Conservation (phyloP, 2,329 filamentous ascomycete species). For the Pestalotiopsis sp. region DNA sequence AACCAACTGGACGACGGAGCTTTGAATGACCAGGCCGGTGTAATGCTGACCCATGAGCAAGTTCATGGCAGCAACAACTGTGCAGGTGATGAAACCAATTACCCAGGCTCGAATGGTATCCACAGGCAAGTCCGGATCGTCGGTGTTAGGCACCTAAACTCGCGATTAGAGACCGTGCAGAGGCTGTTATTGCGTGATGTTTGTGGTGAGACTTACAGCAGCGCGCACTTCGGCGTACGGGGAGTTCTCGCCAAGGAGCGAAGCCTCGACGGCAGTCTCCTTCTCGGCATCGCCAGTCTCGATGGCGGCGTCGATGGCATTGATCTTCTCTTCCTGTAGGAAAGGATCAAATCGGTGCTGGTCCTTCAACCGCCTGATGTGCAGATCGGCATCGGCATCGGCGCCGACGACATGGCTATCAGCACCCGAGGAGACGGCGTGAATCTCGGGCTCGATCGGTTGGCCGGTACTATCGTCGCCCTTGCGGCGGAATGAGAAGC, state of each 20-base stretch:
- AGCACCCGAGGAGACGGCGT: neutral
- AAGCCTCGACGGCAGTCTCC: conserved; percentile 59
- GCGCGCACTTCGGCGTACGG: conserved; percentile 70
- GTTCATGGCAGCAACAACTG: conserved; percentile 62
- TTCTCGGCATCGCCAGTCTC: conserved; percentile 57
- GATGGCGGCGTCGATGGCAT: conserved; percentile 62
- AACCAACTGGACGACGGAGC: conserved; percentile 10
- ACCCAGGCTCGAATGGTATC: conserved; percentile 68
- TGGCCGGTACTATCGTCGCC: neutral
- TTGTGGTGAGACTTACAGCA: conserved; percentile 33
- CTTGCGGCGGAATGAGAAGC: conserved; percentile 11
- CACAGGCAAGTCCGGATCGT: conserved; percentile 52
- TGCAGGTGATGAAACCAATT: conserved; percentile 63
- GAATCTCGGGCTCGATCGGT: neutral
- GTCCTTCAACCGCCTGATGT: conserved; percentile 10
- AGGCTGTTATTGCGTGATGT: neutral
- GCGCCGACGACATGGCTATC: neutral
- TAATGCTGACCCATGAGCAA: conserved; percentile 40
- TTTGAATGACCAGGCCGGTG: conserved; percentile 7
- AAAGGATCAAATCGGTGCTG: conserved; percentile 11
- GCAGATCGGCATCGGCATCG: neutral
- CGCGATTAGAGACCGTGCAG: neutral
- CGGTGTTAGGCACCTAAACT: conserved; percentile 3
- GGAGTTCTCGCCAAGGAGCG: conserved; percentile 65
- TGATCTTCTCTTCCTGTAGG: conserved; percentile 60